Conservation (phyloP, 2,329 filamentous ascomycete species). For the Microdochium trichocladiopsis region DNA sequence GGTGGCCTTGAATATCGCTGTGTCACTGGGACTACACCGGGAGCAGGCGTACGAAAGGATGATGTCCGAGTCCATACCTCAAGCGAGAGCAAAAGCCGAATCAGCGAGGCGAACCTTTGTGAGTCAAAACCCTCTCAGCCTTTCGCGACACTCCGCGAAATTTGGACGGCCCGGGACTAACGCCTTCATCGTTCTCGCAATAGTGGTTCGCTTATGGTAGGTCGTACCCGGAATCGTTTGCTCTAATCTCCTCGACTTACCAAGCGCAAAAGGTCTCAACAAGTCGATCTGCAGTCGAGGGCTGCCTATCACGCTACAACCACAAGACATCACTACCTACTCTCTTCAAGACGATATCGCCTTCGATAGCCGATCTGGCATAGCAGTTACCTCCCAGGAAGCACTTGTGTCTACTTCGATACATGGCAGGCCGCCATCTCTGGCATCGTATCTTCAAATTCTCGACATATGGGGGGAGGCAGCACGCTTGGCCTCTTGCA, state of each 20-base stretch:
- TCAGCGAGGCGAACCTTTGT: conserved; percentile 51
- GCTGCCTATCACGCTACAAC: neutral
- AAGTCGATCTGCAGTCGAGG: neutral
- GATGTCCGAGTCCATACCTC: conserved; percentile 4
- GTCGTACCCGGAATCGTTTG: neutral
- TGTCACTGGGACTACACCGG: conserved; percentile 45
- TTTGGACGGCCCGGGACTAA: neutral
- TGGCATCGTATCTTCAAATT: conserved; percentile 47
- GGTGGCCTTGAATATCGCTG: conserved; percentile 48
- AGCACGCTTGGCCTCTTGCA: conserved; percentile 37
- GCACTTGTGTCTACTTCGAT: neutral
- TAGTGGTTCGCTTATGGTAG: neutral
- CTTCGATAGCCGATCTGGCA: neutral
- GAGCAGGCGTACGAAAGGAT: conserved; percentile 41
- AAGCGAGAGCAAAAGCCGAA: conserved; percentile 40
- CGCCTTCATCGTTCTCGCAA: neutral
- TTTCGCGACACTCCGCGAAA: neutral
- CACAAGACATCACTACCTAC: conserved; percentile 42
- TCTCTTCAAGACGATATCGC: conserved; percentile 4
- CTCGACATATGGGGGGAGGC: conserved; percentile 48
- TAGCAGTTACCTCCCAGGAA: neutral
- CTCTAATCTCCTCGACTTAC: neutral
- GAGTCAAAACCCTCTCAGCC: conserved; percentile 11
- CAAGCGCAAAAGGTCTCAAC: neutral
- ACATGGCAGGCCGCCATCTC: conserved; percentile 37